phyloP scores from a whole-genome alignment of 768 basidiomycete species.

The Hortiboletus campestris region DNA sequence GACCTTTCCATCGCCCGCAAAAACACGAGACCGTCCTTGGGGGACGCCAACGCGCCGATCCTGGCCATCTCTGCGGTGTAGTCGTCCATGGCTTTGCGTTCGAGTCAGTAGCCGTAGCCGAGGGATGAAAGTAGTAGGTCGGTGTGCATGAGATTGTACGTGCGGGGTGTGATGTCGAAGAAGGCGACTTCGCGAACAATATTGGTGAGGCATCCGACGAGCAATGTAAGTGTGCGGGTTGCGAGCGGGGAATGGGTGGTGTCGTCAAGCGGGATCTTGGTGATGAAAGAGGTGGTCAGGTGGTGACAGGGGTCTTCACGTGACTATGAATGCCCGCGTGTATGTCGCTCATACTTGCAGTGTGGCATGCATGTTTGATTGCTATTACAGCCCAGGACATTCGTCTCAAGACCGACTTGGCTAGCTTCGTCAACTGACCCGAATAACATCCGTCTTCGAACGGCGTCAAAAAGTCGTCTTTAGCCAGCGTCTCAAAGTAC shows the following conservation, averaged over 20 bases:
- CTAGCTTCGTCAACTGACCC: conserved; percentile 99
- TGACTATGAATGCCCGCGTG: conserved; percentile 34
- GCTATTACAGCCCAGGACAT: conserved; percentile 80
- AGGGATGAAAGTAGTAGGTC: too few relatives aligned
- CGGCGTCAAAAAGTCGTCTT: conserved; percentile 98
- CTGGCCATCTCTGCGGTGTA: conserved; percentile 73
- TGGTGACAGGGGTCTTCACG: neutral
- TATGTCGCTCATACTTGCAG: conserved; percentile 34
- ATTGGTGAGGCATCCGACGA: conserved; percentile 56
- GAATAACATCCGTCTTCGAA: conserved; percentile 98
- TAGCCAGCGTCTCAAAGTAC: conserved; percentile 95
- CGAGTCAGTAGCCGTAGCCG: conserved; percentile 38
- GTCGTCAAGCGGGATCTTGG: conserved; percentile 47
- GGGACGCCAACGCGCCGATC: conserved; percentile 40
- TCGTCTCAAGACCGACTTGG: conserved; percentile 84
- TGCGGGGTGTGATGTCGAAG: conserved; percentile 51
- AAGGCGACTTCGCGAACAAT: conserved; percentile 58
- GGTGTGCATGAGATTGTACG: conserved; percentile 46
- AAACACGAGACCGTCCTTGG: conserved; percentile 68
- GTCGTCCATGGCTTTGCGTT: conserved; percentile 60
- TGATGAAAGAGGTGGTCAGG: conserved; percentile 49
- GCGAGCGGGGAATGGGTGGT: conserved; percentile 5
- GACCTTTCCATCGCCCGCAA: conserved; percentile 82
- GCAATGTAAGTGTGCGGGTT: conserved; percentile 41
- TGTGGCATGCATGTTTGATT: neutral